Evolutionary conservation across 805 yeast genomes (phyloP).

Genomic region (Candida piceae): DNA sequence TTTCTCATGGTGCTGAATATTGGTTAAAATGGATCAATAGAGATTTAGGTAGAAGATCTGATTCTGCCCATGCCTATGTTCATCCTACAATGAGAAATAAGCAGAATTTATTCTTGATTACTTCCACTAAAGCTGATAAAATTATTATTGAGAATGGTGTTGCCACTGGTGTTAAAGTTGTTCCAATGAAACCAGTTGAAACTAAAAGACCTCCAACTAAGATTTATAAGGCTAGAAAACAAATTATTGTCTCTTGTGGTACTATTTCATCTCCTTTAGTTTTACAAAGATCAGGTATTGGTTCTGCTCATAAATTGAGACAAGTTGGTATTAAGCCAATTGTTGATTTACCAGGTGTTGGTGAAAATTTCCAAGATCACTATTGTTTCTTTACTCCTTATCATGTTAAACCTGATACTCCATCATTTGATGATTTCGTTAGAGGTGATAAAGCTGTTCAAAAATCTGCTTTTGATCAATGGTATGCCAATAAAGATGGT

Average conservation of each 20-base stretch:
- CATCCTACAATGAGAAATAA: constrained; percentile 30
- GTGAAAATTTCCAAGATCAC: constrained; percentile 29
- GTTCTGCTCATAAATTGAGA: constrained; percentile 26
- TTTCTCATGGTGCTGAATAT: constrained; percentile 26
- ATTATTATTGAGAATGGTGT: constrained; percentile 24
- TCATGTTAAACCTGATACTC: constrained; percentile 24
- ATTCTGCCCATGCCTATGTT: constrained; percentile 27
- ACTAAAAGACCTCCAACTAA: constrained; percentile 12
- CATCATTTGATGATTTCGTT: constrained; percentile 27
- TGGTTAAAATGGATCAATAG: constrained; percentile 30
- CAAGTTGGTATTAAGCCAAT: constrained; percentile 26
- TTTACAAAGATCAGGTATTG: constrained; percentile 43
- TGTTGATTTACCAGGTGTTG: constrained; percentile 29
- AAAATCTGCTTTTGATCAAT: constrained; percentile 24
- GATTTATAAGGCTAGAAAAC: constrained; percentile 37
- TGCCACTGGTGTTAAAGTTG: constrained; percentile 23
- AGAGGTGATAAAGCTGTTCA: constrained; percentile 25
- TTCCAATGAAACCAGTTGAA: constrained; percentile 21
- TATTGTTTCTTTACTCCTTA: constrained; percentile 28
- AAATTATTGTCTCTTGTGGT: constrained; percentile 42
- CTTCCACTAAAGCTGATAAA: constrained; percentile 25
- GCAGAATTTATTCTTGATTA: constrained; percentile 20
- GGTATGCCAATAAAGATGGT: constrained; percentile 29
- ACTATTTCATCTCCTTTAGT: constrained; percentile 44
- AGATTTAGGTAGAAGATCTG: constrained; percentile 28